phyloP scores from a whole-genome alignment of 495 filamentous ascomycete species.

The Neurospora sp. region DNA sequence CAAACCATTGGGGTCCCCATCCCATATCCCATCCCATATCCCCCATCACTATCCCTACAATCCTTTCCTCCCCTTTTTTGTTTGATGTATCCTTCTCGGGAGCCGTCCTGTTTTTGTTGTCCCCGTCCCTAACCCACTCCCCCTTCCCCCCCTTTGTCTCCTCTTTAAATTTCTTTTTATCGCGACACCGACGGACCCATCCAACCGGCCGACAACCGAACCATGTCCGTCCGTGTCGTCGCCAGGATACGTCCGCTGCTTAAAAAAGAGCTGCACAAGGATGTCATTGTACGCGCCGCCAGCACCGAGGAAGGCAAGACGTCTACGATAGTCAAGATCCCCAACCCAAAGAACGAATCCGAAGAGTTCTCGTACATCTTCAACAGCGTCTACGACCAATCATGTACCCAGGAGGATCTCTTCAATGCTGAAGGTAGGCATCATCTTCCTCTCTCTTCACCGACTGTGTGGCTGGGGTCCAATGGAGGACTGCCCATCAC shows the following conservation, averaged over 20 bases:
- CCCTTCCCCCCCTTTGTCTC: neutral
- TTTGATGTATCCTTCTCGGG: neutral
- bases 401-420: constrained; percentile 70
- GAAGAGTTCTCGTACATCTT: constrained; percentile 93
- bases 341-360: constrained; percentile 83
- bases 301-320: constrained; percentile 44
- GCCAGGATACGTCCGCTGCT: constrained; percentile 83
- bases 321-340: constrained; percentile 70
- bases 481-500: neutral
- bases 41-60: constrained; percentile 2
- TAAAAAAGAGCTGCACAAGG: constrained; percentile 68
- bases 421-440: constrained; percentile 77
- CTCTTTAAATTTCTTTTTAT: neutral
- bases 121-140: neutral
- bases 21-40: neutral
- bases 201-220: neutral
- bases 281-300: constrained; percentile 68
- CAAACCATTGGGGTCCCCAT: neutral
- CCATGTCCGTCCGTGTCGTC: constrained; percentile 71
- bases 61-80: neutral
- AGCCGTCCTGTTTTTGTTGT: neutral
- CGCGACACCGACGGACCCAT: neutral
- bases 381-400: constrained; percentile 80
- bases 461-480: neutral
- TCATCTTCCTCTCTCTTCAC: neutral